phyloP scores from a whole-genome alignment of 164 flowering plant species.

The Vitis labrusca region DNA sequence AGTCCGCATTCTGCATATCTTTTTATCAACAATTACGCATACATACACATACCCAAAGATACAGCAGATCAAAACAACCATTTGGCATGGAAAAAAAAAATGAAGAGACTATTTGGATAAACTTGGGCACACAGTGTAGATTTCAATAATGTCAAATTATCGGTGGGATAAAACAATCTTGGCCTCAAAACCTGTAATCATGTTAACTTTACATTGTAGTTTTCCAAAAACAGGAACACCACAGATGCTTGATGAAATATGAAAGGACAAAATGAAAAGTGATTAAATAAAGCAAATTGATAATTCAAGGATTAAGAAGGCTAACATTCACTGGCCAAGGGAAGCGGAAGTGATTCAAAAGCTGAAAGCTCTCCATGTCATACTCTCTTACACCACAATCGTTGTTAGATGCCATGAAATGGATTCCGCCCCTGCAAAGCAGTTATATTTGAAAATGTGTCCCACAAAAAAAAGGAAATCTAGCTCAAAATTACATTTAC shows the following conservation, averaged over 20 bases:
- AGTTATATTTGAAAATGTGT: too few relatives aligned
- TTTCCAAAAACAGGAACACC: too few relatives aligned
- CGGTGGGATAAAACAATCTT: not conserved
- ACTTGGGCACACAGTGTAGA: not conserved
- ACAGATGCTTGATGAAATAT: not conserved
- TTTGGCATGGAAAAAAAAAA: not conserved
- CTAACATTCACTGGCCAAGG: slow-evolving; percentile 87
- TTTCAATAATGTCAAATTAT: not conserved
- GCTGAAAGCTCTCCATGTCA: slow-evolving; percentile 66
- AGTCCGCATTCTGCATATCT: too few relatives aligned
- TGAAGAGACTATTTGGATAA: not conserved
- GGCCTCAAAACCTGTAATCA: too few relatives aligned
- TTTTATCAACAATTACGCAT: too few relatives aligned
- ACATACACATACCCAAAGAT: too few relatives aligned
- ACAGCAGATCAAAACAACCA: too few relatives aligned
- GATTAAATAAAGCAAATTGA: not conserved
- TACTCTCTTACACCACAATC: slow-evolving; percentile 67
- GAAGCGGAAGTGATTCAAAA: slow-evolving; percentile 53
- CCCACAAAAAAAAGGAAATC: not conserved
- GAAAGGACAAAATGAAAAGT: not conserved
- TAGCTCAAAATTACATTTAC: slow-evolving; percentile 25
- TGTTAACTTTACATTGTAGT: too few relatives aligned
- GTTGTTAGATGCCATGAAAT: slow-evolving; percentile 71
- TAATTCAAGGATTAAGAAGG: not conserved
- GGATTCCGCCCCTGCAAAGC: slow-evolving; percentile 47